Evolutionary conservation across 495 filamentous ascomycete genomes (phyloP).

Genomic region (Neurospora sublineolata): DNA sequence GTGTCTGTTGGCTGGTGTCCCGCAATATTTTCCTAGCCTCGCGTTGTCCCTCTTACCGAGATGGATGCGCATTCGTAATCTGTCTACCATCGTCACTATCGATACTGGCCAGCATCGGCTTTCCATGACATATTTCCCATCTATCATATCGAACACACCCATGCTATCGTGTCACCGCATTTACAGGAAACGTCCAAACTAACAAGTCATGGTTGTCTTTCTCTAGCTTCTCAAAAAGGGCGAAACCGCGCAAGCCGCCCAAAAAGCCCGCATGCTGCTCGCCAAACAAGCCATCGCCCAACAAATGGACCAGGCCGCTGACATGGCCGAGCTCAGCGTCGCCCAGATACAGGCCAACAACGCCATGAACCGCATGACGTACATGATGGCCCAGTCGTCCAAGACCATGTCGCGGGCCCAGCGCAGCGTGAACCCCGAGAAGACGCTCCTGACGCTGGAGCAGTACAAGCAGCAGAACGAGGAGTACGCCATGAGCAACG

Average conservation of each 20-base stretch:
- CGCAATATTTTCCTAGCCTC: background rate
- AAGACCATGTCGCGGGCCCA: slow-evolving; percentile 51
- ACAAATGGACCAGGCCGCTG: slow-evolving; percentile 43
- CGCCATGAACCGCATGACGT: slow-evolving; percentile 43
- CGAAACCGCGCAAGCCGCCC: slow-evolving; percentile 73
- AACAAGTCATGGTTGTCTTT: background rate
- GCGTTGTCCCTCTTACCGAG: background rate
- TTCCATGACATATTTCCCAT: background rate
- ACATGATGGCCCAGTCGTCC: slow-evolving; percentile 40
- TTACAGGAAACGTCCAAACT: background rate
- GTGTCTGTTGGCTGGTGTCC: background rate
- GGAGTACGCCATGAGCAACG: slow-evolving; percentile 70
- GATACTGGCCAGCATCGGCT: background rate
- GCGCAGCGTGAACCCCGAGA: slow-evolving; percentile 65
- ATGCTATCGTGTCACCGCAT: background rate
- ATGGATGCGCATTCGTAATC: background rate
- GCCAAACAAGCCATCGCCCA: slow-evolving; percentile 42
- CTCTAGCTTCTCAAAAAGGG: slow-evolving; percentile 51
- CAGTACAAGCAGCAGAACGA: slow-evolving; percentile 76
- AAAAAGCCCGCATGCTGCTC: slow-evolving; percentile 57
- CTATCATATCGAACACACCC: background rate
- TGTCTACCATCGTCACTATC: background rate
- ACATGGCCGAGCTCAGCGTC: slow-evolving; percentile 41
- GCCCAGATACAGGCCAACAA: slow-evolving; percentile 45
- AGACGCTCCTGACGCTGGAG: slow-evolving; percentile 53